Evolutionary conservation across 1,284 basidiomycete genomes (phyloP).

Genomic region (Malassezia globosa): DNA sequence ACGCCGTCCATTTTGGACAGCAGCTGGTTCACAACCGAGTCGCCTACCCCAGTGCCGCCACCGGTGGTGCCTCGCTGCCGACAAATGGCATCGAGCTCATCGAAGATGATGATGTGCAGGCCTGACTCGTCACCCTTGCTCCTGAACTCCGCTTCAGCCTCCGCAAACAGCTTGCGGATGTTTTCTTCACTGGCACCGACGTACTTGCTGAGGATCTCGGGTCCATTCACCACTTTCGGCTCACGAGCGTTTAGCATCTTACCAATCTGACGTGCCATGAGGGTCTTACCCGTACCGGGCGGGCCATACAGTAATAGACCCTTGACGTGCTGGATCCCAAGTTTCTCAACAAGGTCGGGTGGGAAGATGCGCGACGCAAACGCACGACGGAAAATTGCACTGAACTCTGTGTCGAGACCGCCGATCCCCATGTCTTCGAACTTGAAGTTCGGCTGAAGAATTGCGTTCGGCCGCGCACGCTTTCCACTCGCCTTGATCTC

Average conservation of each 20-base stretch:
- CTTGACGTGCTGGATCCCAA: conserved; percentile 97
- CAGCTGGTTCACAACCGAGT: conserved; percentile 96
- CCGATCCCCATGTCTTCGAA: conserved; percentile 99
- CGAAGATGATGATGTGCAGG: conserved; percentile 98
- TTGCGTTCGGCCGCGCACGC: conserved; percentile 86
- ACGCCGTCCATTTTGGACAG: conserved; percentile 99
- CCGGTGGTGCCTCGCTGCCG: conserved; percentile 66
- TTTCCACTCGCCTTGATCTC: conserved; percentile 86
- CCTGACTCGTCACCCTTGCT: conserved; percentile 97
- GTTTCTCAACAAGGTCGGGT: conserved; percentile 86
- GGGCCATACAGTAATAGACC: conserved; percentile 91
- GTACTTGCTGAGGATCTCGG: conserved; percentile 93
- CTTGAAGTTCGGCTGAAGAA: conserved; percentile 95
- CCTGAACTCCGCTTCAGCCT: conserved; percentile 98
- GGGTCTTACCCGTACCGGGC: conserved; percentile 94
- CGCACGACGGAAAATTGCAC: conserved; percentile 92
- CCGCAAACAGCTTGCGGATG: conserved; percentile 88
- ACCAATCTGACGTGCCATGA: conserved; percentile 96
- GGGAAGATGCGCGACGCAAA: conserved; percentile 98
- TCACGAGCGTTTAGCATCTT: conserved; percentile 98
- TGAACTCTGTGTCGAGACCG: conserved; percentile 88
- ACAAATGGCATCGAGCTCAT: conserved; percentile 96
- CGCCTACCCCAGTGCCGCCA: conserved; percentile 87
- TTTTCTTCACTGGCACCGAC: conserved; percentile 99
- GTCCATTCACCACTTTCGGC: conserved; percentile 97